Evolutionary conservation across 495 filamentous ascomycete species (phyloP).

Genomic region (Lindgomyces ingoldianus): DNA sequence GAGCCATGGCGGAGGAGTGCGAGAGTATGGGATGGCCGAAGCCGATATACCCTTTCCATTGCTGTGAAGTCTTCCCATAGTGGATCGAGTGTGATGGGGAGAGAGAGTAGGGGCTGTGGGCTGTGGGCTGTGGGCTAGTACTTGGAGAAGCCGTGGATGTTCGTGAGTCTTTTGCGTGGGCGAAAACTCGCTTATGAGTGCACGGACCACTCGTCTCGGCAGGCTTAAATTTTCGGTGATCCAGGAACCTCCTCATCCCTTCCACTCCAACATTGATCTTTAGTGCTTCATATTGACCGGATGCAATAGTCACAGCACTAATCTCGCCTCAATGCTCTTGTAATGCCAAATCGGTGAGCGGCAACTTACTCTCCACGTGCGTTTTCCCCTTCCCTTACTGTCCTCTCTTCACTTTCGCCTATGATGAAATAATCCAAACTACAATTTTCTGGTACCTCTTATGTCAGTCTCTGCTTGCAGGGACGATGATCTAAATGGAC

Average conservation of each 20-base stretch:
- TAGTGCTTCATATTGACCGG: too few species aligned
- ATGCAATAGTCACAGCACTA: too few species aligned
- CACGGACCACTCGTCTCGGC: conserved; percentile 5
- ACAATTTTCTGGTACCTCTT: conserved; percentile 52
- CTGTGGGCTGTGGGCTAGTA: not conserved
- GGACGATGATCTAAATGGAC: conserved; percentile 48
- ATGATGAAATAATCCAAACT: conserved; percentile 41
- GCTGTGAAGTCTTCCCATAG: conserved; percentile 97
- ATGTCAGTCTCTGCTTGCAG: conserved; percentile 36
- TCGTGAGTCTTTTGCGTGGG: conserved; percentile 9
- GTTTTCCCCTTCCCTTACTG: too few species aligned
- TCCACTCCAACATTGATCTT: not conserved
- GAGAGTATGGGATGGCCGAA: conserved; percentile 94
- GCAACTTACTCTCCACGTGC: too few species aligned
- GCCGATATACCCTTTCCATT: conserved; percentile 98
- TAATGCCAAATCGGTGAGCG: too few species aligned
- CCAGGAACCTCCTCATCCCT: not conserved
- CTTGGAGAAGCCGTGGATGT: conserved; percentile 1
- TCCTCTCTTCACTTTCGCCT: not conserved
- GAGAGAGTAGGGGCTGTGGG: not conserved
- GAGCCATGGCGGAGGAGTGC: conserved; percentile 85
- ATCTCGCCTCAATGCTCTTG: too few species aligned
- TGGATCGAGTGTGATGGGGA: conserved; percentile 43
- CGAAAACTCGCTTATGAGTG: not conserved
- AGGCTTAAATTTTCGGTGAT: not conserved